Base-by-base conservation (phyloP, 108 stramenopile species). In the Cyclotella baltica region DNA sequence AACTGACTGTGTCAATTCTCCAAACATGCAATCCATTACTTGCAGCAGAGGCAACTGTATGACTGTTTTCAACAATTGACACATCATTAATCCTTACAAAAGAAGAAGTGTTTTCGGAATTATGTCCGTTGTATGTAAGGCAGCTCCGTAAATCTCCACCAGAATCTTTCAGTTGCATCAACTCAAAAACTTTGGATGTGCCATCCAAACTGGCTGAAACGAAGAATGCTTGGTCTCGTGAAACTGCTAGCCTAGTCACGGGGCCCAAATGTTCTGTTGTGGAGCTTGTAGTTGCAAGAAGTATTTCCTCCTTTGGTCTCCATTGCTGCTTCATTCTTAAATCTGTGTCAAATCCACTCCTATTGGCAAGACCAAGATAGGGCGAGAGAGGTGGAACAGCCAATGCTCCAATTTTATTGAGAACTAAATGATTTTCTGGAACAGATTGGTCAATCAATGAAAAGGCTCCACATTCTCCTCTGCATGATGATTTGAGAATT, bases 1-100 rank as follows among this genome's bases (percentile, higher is more conserved):
- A 70, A 20, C 75, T 47, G 16, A 93, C 90, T 67, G 87, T 67
- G 58, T 93, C 94, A 64, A 94, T 89, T 51, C 90, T 80, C 94
- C 96, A 96, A 23, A 96, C 92, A 72, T 96, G 97, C 36, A 97
- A 86, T 37, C 97, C 97, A 75, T 97, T 89, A 31, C 93, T 94
- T 10, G 85, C 86, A 15, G 87, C 97, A 30, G 95, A 93, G 27
- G 93, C 96, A 16, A 96, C 90, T 48, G 95, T 93, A 80, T 97
- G 95, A 43, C 89, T 86, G 43, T 94, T 93, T 53, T 98, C 95
- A 15, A 98, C 58, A 65, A 96, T 89, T 51, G 89, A 83, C 31
- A 95, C 73, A 80, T 98, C 98, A 68, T 97, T 94, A 23, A 98
- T 70, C 36, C 92, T 63, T 23, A 85, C 67, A 40, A 52, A 10